Evolutionary conservation across 768 basidiomycete genomes (phyloP).

Genomic region (Leccinum variicolor): DNA sequence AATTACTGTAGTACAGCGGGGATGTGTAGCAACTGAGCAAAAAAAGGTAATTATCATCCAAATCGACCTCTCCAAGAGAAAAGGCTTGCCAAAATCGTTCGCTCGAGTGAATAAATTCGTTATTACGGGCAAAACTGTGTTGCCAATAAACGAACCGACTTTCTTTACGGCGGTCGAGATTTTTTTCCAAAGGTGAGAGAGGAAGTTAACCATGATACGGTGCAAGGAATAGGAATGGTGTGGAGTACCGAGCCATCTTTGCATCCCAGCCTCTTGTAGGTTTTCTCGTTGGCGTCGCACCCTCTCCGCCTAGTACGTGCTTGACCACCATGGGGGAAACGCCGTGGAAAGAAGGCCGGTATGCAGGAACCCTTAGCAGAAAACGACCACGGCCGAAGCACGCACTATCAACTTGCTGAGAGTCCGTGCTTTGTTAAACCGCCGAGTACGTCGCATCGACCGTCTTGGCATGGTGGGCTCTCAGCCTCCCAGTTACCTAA

Average conservation of each 20-base stretch:
- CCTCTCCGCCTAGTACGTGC: neutral
- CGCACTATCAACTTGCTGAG: too few relatives aligned
- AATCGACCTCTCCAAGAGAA: neutral
- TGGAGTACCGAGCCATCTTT: neutral
- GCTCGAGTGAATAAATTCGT: neutral
- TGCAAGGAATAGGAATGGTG: neutral
- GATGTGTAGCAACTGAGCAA: neutral
- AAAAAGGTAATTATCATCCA: neutral
- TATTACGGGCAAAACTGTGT: neutral
- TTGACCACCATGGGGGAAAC: neutral
- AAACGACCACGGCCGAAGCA: neutral
- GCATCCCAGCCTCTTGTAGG: conserved; percentile 1
- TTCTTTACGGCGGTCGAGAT: neutral
- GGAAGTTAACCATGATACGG: neutral
- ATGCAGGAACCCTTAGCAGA: neutral
- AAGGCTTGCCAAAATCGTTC: neutral
- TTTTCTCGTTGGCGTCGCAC: neutral
- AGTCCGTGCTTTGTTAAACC: neutral
- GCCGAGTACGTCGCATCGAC: neutral
- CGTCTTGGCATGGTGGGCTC: neutral
- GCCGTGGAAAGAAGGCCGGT: neutral
- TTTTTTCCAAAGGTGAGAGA: neutral
- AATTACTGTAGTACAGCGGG: too few relatives aligned
- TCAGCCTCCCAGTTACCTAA: neutral
- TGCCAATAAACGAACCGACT: neutral